These are phyloP conservation scores for Stromatinia cepivora DNA, from an alignment of 2,329 filamentous ascomycete genomes.

Conservation along the genomic window DNA sequence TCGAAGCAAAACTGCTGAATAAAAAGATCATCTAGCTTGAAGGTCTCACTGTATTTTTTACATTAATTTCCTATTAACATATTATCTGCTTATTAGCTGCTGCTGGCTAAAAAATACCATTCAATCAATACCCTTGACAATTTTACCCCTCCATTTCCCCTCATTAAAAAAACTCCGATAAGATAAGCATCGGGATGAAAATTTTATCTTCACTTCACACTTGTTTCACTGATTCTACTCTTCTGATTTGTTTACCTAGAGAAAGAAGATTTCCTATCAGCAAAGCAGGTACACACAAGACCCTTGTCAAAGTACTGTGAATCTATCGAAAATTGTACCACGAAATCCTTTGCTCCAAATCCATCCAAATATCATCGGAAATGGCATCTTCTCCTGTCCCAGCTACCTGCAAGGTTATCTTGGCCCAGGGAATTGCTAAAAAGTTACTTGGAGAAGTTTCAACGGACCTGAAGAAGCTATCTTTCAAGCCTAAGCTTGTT, in stretches of 20 bases:
- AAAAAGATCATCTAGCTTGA: not conserved
- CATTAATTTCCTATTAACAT: too few relatives aligned
- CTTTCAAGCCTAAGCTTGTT: constrained; percentile 74
- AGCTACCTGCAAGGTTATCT: constrained; percentile 83
- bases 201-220: constrained; percentile 4
- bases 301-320: not conserved
- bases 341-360: not conserved
- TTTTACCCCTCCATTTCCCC: constrained; percentile 18
- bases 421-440: constrained; percentile 85
- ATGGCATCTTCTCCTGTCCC: constrained; percentile 28
- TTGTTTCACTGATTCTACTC: not conserved
- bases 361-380: not conserved
- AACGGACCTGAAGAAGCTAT: constrained; percentile 70
- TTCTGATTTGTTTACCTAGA: not conserved
- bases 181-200: constrained; percentile 17
- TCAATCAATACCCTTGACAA: not conserved
- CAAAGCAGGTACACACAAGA: not conserved
- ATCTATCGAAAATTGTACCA: not conserved
- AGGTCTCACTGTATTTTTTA: too few relatives aligned
- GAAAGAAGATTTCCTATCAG: not conserved
- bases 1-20: not conserved
- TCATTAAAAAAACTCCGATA: constrained; percentile 3
- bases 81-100: too few relatives aligned
- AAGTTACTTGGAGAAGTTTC: constrained; percentile 75
- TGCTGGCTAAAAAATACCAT: not conserved